Percentiles rank a stretch among this genome's conserved stretches.
These are phyloP conservation scores for Thalassiosira exigua DNA, from an alignment of 352 stramenopile species.

Conservation along the genomic window DNA sequence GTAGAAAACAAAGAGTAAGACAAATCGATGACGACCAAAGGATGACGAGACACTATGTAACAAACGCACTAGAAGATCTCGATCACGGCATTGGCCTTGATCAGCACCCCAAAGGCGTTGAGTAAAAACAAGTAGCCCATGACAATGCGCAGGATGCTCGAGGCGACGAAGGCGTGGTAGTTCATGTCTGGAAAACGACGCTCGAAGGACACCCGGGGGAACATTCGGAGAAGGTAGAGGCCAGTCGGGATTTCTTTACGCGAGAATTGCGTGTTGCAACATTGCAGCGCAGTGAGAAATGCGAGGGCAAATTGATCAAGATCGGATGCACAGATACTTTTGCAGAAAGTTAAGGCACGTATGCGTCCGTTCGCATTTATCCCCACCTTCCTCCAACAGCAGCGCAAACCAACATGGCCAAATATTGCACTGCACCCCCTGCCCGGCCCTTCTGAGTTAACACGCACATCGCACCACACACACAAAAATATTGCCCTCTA, in stretches of 20 bases:
- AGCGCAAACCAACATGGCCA: too few species aligned
- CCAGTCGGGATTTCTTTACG: conserved; percentile 27
- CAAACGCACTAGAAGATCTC: conserved; percentile 6
- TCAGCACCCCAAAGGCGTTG: conserved; percentile 6
- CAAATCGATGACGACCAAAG: conserved; percentile 2
- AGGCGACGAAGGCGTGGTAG: conserved; percentile 28
- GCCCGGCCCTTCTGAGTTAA: too few species aligned
- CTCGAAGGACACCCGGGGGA: neutral
- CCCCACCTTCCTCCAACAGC: too few species aligned
- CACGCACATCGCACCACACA: neutral
- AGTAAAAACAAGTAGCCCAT: conserved; percentile 36
- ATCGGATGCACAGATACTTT: too few species aligned
- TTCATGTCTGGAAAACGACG: conserved; percentile 1
- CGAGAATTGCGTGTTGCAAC: too few species aligned
- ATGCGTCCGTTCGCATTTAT: too few species aligned
- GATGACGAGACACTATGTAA: too few species aligned
- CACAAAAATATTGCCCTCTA: too few species aligned
- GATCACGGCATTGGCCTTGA: conserved; percentile 6
- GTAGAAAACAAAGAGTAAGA: neutral
- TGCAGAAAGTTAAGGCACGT: too few species aligned
- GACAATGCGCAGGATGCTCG: conserved; percentile 17
- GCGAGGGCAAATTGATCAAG: too few species aligned
- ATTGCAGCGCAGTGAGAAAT: too few species aligned
- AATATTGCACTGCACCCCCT: too few species aligned
- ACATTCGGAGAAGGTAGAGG: conserved; percentile 13